These are phyloP conservation scores for Bipolaris bicolor DNA, from an alignment of 2,329 filamentous ascomycete species.

Conservation along the genomic window DNA sequence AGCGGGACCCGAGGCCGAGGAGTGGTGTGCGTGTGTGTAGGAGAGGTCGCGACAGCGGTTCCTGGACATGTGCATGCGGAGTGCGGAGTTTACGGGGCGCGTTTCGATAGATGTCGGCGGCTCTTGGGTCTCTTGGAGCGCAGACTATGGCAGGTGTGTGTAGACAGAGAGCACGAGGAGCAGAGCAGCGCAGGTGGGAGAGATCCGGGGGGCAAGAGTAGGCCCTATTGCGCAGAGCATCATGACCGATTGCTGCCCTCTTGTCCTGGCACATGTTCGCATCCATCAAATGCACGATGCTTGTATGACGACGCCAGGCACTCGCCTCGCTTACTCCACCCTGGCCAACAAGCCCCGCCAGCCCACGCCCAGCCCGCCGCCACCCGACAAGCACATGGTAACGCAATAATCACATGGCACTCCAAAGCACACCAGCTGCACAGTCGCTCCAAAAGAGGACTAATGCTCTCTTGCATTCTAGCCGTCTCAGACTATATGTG, in stretches of 20 bases:
- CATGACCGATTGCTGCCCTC: constrained; percentile 1
- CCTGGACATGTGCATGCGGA: constrained; percentile 1
- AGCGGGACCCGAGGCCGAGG: constrained; percentile 4
- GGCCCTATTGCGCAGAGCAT: constrained; percentile 11
- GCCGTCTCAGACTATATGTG: constrained; percentile 6
- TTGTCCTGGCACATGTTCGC: constrained; percentile 5
- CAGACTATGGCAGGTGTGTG: neutral
- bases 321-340: constrained; percentile 13
- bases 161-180: neutral
- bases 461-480: constrained; percentile 1
- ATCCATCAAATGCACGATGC: constrained; percentile 10
- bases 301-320: constrained; percentile 18
- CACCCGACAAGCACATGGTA: neutral
- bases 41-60: neutral
- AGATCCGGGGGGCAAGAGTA: neutral
- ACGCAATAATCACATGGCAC: neutral
- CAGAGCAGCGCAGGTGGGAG: neutral
- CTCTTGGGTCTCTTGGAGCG: neutral
- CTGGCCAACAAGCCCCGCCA: constrained; percentile 1
- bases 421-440: neutral
- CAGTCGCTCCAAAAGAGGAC: neutral
- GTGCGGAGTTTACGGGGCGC: constrained; percentile 10
- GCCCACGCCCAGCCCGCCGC: constrained; percentile 1
- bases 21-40: neutral
- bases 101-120: neutral